Conservation (phyloP, 2,329 filamentous ascomycete genomes). For the Aspergillus fumigatiaffinis region DNA sequence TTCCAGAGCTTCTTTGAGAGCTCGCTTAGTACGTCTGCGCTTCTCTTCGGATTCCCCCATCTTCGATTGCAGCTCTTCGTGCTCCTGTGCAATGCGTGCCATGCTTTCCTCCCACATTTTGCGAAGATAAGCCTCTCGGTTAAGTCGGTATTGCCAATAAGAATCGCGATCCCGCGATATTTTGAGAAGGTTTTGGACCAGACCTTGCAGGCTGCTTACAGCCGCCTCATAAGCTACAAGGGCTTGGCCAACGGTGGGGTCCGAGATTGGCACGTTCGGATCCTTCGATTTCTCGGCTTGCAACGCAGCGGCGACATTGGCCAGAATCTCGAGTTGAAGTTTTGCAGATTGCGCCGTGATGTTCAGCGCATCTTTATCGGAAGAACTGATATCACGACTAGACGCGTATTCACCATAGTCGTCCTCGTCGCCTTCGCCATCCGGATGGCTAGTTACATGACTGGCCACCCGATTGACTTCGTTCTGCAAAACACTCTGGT, state of each 20-base stretch:
- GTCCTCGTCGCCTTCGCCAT: conserved; percentile 65
- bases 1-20: conserved; percentile 80
- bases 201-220: conserved; percentile 77
- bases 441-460: conserved; percentile 49
- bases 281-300: conserved; percentile 66
- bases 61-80: conserved; percentile 82
- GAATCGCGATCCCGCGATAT: conserved; percentile 92
- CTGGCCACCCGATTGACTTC: conserved; percentile 49
- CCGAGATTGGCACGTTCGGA: conserved; percentile 68
- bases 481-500: conserved; percentile 50
- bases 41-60: conserved; percentile 89
- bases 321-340: conserved; percentile 85
- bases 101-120: conserved; percentile 99
- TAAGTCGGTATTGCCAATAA: conserved; percentile 94
- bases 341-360: conserved; percentile 95
- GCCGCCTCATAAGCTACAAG: conserved; percentile 83
- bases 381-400: conserved; percentile 66
- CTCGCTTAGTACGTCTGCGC: conserved; percentile 82
- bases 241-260: conserved; percentile 72
- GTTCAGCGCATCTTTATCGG: conserved; percentile 88
- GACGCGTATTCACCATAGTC: conserved; percentile 79
- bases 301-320: conserved; percentile 78
- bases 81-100: conserved; percentile 91
- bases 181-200: conserved; percentile 81
- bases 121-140: conserved; percentile 85